Base-by-base conservation (phyloP, 2,329 filamentous ascomycete genomes). In the Diplodia corticola region DNA sequence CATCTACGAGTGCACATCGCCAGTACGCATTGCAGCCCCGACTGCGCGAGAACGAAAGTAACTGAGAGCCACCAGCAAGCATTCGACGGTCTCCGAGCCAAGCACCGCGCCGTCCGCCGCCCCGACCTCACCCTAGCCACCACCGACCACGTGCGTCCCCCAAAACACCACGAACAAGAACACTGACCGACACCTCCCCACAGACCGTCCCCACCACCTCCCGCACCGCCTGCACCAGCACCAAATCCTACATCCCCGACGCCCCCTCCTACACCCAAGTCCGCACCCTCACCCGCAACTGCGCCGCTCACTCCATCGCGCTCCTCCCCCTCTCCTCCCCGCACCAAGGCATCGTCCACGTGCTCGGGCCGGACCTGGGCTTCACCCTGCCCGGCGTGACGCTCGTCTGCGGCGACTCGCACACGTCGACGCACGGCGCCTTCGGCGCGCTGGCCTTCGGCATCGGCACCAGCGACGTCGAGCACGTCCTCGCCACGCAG, bases 361-460 rank as follows among this genome's bases (percentile, higher is more conserved):
- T 99, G 74, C 97, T 99, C 73, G 95, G 95, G 37, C 95, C 95
- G 48, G 95, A 99, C 84, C 95, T 98, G 80, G 95, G 95, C 71
- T 99, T 99, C 84, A 99, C 95, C 66, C 89, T 98, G 40, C 95
- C 95, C 48, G 95, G 92, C 71, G 98, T 94, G 64, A 99, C 95
- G 3, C 91, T 98, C 40, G 95, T 98, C 70, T 98, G 95, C 77
- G 95, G 95, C 79, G 95, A 99, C 85, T 96, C 91, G 75, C 95
- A 99, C 79, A 99, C 95, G 55, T 97, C 94, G 26, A 99, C 95
- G 69, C 95, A 99, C 81, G 95, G 95, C 74, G 95, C 95, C 63
- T 99, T 98, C 74, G 95, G 95, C 71, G 87, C 93, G 72, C 87
- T 98, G 69, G 95, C 95, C 48, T 97, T 97, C 76, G 95, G 95